Percentiles rank a stretch among this genome's conserved stretches.
These are phyloP conservation scores for Mrakia hoshinonis DNA, from an alignment of 768 basidiomycete species.

Conservation along the genomic window DNA sequence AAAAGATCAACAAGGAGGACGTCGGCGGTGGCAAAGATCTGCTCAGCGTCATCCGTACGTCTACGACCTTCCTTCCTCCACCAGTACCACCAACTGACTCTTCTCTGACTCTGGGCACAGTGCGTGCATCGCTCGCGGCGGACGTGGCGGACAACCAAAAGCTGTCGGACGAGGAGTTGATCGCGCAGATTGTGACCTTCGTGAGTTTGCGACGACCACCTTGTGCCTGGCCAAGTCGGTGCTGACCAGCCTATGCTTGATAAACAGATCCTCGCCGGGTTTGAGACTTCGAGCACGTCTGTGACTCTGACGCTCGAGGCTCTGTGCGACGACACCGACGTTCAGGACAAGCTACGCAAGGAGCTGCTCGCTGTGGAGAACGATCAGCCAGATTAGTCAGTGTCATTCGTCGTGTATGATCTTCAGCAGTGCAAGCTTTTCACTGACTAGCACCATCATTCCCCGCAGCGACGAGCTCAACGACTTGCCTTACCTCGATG, in stretches of 20 bases:
- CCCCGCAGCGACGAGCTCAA: no score
- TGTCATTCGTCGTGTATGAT: conserved; percentile 33
- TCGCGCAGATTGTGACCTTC: conserved; percentile 78
- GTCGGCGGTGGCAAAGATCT: conserved; percentile 62
- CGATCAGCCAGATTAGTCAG: conserved; percentile 36
- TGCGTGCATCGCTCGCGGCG: conserved; percentile 69
- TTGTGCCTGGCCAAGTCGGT: conserved; percentile 35
- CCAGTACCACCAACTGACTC: background rate
- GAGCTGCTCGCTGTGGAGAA: conserved; percentile 50
- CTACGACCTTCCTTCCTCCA: conserved; percentile 27
- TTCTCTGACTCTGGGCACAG: conserved; percentile 42
- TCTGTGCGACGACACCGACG: conserved; percentile 56
- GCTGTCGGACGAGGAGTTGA: conserved; percentile 77
- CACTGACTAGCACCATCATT: background rate
- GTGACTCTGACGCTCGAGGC: conserved; percentile 76
- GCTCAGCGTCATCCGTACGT: conserved; percentile 63
- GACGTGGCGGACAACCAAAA: conserved; percentile 50
- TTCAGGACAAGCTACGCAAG: conserved; percentile 61
- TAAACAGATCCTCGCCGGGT: conserved; percentile 35
- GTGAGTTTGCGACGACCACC: conserved; percentile 48
- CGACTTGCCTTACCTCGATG: conserved; percentile 22
- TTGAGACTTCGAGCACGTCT: conserved; percentile 66
- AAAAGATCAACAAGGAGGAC: conserved; percentile 43
- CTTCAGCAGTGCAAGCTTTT: background rate
- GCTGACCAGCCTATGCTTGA: conserved; percentile 5